These are phyloP conservation scores for Flaveria robusta DNA, from an alignment of 129 eudicot genomes.

Conservation along the genomic window DNA sequence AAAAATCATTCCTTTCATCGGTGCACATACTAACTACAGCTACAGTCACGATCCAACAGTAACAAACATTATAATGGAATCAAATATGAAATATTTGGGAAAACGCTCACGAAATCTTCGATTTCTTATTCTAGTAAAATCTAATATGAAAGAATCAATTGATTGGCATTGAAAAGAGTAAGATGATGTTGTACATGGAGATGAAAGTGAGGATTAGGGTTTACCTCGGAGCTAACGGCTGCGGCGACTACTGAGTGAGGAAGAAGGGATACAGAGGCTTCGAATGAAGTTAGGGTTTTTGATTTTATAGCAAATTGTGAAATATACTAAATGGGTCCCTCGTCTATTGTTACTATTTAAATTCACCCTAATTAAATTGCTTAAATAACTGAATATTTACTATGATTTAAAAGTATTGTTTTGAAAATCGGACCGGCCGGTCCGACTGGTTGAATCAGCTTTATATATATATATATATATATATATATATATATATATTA, in stretches of 20 bases:
- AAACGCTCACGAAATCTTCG: slow-evolving; percentile 3
- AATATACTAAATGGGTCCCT: slow-evolving; percentile 6
- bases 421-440: no score
- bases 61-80: background rate
- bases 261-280: slow-evolving; percentile 24
- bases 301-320: background rate
- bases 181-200: background rate
- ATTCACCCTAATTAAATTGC: background rate
- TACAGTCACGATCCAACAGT: background rate
- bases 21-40: no score
- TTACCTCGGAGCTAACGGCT: slow-evolving; percentile 34
- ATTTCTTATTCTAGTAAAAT: background rate
- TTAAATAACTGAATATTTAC: no score
- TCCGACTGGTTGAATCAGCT: no score
- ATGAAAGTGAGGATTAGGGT: slow-evolving; percentile 25
- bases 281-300: slow-evolving; percentile 26
- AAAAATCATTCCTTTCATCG: background rate
- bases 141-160: background rate
- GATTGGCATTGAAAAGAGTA: background rate
- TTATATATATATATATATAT: no score
- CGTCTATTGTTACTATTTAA: background rate
- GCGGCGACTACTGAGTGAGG: slow-evolving; percentile 33
- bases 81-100: background rate
- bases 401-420: no score
- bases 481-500: no score